Evolutionary conservation across 2,329 filamentous ascomycete species (phyloP).

Genomic region (Verticillium nubilum): DNA sequence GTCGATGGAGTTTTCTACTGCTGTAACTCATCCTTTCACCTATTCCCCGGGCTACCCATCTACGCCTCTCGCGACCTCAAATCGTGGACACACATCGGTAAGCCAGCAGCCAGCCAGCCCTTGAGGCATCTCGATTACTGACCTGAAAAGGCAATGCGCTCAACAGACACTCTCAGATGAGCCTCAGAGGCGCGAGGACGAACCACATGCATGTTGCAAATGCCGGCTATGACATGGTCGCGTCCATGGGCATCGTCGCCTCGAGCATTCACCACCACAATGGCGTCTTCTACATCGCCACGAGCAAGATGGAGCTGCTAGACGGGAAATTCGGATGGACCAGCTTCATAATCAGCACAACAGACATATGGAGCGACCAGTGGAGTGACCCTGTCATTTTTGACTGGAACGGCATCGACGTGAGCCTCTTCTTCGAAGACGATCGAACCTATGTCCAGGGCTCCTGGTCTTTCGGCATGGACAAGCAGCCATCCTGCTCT

Average conservation of each 20-base stretch:
- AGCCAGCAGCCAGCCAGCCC: not conserved
- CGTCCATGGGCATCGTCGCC: constrained; percentile 13
- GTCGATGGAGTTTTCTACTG: constrained; percentile 22
- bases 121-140: not conserved
- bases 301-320: constrained; percentile 19
- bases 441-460: constrained; percentile 26
- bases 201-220: too few relatives aligned
- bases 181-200: too few relatives aligned
- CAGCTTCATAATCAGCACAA: constrained; percentile 15
- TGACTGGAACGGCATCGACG: constrained; percentile 35
- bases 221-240: not conserved
- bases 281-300: constrained; percentile 19
- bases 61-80: constrained; percentile 25
- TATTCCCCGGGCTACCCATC: constrained; percentile 47
- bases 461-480: constrained; percentile 5
- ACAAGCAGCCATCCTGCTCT: constrained; percentile 1
- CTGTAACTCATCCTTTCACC: constrained; percentile 54
- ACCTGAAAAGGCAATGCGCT: not conserved
- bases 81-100: constrained; percentile 22
- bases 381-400: constrained; percentile 26
- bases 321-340: too few relatives aligned
- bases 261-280: constrained; percentile 16
- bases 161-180: not conserved
- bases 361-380: constrained; percentile 14
- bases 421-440: constrained; percentile 38